Base-by-base conservation (phyloP, 768 basidiomycete genomes). In the Cyclocybe cylindracea region DNA sequence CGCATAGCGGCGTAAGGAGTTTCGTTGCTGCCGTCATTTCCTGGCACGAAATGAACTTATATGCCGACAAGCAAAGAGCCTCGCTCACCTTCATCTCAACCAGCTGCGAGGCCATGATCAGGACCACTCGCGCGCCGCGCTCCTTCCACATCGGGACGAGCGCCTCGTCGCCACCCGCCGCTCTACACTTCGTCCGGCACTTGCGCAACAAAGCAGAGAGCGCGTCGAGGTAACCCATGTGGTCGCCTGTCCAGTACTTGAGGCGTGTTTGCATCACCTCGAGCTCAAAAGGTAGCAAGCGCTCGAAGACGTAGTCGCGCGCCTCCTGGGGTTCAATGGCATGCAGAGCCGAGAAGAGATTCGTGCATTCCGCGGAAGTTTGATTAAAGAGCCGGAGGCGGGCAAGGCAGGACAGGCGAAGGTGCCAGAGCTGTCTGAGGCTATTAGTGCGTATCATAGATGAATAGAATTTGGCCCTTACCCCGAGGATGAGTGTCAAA, bases 311-410 rank as follows among this genome's bases (percentile, higher is more conserved):
- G 63, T 82, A 84, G 39, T 69, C 65, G 16, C 82, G 85, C 1
- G 82, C 70, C 11, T 81, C 71, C 0, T 66, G 56, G 1, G 84
- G 78, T 49, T 82, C 78, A 40, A 86, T 78, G 31, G 76, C 73
- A 54, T 82, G 78, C 41, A 93, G 79, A 19, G 86, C 85, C 13
- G 80, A 70, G 66, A 89, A 93, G 18, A 94, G 78, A 68, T 91
- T 91, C 8, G 81, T 85, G 65, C 87, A 87, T 70, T 94, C 91
- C 18, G 89, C 88, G 1, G 88, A 80, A n/a, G 86, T 86, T 65
- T 94, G 91, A 64, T 92, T 92, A 74, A 87, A 91, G 42, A 94
- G 80, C 41, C 91, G 84, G 40, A 94, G 78, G 13, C 91, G 86
- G 40, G 91, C 83, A 29, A 94, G 81, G 49, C 83, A 83, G 24